These are phyloP conservation scores for Pseudogymnoascus sp. DNA, from an alignment of 2,329 filamentous ascomycete genomes.

Conservation along the genomic window DNA sequence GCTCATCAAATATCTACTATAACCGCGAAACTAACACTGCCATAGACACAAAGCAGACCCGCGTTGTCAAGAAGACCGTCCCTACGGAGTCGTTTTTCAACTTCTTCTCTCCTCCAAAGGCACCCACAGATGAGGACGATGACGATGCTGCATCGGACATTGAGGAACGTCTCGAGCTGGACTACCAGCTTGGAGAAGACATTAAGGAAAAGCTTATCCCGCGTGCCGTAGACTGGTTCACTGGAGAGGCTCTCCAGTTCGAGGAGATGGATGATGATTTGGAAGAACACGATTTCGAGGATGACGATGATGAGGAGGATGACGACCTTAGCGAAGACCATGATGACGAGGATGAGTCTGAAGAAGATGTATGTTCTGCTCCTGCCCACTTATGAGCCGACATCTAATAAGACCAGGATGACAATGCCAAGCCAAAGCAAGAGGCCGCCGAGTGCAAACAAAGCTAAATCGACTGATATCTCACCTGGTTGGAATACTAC, in stretches of 20 bases:
- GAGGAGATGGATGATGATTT: conserved; percentile 86
- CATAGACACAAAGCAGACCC: conserved; percentile 95
- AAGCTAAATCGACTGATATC: conserved; percentile 48
- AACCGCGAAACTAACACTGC: not conserved
- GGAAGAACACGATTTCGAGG: conserved; percentile 74
- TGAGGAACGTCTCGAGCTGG: conserved; percentile 93
- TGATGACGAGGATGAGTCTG: conserved; percentile 71
- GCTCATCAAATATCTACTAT: conserved; percentile 24
- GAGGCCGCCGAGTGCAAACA: conserved; percentile 95
- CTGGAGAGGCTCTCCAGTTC: conserved; percentile 91
- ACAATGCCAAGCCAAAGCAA: conserved; percentile 83
- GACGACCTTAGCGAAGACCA: conserved; percentile 74
- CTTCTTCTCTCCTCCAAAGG: conserved; percentile 89
- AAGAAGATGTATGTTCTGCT: conserved; percentile 58
- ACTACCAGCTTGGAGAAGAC: conserved; percentile 97
- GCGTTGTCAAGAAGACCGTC: conserved; percentile 97
- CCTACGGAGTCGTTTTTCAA: conserved; percentile 94
- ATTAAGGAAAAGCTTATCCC: conserved; percentile 99
- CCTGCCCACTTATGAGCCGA: not conserved
- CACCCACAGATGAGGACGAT: conserved; percentile 63
- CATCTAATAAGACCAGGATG: conserved; percentile 51
- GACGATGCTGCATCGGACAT: conserved; percentile 79
- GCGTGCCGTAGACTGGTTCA: conserved; percentile 98
- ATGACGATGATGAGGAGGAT: conserved; percentile 82
- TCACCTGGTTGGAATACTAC: conserved; percentile 12